Evolutionary conservation across 768 basidiomycete species (phyloP), one percentile per base, ranked within the genome.

Genomic region (Pleurotus platypus): DNA sequence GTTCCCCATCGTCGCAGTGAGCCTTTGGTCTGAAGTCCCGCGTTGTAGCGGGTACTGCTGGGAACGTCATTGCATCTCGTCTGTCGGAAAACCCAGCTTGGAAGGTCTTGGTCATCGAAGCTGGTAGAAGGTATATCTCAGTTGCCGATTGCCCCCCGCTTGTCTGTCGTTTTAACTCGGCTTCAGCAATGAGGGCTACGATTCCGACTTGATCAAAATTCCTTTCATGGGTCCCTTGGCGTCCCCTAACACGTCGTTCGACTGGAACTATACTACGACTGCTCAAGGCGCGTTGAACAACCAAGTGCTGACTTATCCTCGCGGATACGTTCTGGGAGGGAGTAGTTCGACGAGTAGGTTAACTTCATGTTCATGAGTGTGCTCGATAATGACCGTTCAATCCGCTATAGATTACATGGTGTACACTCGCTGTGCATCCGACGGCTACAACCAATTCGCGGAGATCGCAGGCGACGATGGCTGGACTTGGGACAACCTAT

Each of bases 401-500:
- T n/a, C 16, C 26, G 39, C 45, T 15, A 43, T 26, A 64, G 64
- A 65, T 45, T 64, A 55, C n/a, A 58, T 67, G 59, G 62, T 62
- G 16, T 68, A 67, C 39, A 61, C 71, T 2, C 67, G 70, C 18
- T 70, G 74, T 4, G 61, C 72, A 1, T 62, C 51, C 2, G 75
- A 75, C 24, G 75, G 77, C 43, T 76, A 64, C 57, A 64, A 77
- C 47, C 67, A 69, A 27, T 66, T 66, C 7, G 74, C 69, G 1
- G 43, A 56, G 11, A 56, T 72, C 15, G 68, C 73, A 7, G 69
- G 69, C 7, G 74, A 78, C 60, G 16, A 56, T 11, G 70, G 72
- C n/a, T 77, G 72, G 74, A 65, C 63, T 7, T 78, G 76, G 76
- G 59, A 67, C 27, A 66, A 64, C 8, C 65, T 78, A 27, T 62